Conservation (phyloP, 108 stramenopile species). For the Cyclotella cryptica region DNA sequence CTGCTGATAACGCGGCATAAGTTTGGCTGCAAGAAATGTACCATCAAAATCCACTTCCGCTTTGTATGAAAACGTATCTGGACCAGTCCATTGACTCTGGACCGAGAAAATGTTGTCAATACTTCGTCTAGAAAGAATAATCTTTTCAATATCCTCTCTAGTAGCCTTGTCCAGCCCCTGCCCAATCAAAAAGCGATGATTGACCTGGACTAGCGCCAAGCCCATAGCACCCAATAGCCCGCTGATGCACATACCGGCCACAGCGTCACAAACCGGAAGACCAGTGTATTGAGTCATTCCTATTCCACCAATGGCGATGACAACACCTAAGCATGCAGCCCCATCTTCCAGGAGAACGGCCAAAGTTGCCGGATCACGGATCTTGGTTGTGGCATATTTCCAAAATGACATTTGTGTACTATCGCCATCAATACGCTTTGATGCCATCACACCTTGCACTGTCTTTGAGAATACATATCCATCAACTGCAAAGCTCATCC, state of each 20-base stretch:
- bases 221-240: slow-evolving; percentile 91
- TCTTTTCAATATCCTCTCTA: slow-evolving; percentile 82
- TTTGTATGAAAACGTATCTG: slow-evolving; percentile 97
- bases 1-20: slow-evolving; percentile 86
- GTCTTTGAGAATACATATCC: slow-evolving; percentile 90
- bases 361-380: slow-evolving; percentile 95
- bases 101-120: slow-evolving; percentile 92
- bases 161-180: slow-evolving; percentile 91
- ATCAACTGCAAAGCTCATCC: slow-evolving; percentile 83
- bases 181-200: slow-evolving; percentile 94
- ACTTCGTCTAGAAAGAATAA: slow-evolving; percentile 75
- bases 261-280: slow-evolving; percentile 88
- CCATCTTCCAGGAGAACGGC: slow-evolving; percentile 97
- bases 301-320: slow-evolving; percentile 94
- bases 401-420: slow-evolving; percentile 53
- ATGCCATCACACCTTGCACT: slow-evolving; percentile 58
- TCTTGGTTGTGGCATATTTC: slow-evolving; percentile 65
- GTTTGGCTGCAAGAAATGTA: slow-evolving; percentile 94
- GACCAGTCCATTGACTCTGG: slow-evolving; percentile 97
- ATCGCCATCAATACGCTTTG: slow-evolving; percentile 55
- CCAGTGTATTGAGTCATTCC: slow-evolving; percentile 80
- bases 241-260: slow-evolving; percentile 93
- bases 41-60: slow-evolving; percentile 99
- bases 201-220: slow-evolving; percentile 80
- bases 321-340: slow-evolving; percentile 95